A percentile compares a stretch with the other conserved stretches of the same genome.
Conservation (phyloP, 2,329 filamentous ascomycete species). For the Cordyceps farinosa region DNA sequence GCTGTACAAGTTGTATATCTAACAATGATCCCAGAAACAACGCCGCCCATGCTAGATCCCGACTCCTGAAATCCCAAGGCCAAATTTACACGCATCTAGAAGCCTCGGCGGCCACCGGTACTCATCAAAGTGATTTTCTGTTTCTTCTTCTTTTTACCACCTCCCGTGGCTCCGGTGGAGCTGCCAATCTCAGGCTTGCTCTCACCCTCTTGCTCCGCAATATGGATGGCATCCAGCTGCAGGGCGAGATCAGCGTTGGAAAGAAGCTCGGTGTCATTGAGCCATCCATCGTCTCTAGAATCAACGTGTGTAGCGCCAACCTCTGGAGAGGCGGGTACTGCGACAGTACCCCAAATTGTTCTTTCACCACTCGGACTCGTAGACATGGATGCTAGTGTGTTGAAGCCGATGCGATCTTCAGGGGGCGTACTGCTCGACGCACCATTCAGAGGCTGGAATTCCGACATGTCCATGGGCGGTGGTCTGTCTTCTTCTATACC, state of each 20-base stretch:
- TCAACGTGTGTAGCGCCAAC: slow-evolving; percentile 37
- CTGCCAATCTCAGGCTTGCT: slow-evolving; percentile 17
- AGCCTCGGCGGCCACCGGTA: slow-evolving; percentile 54
- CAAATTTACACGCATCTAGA: slow-evolving; percentile 23
- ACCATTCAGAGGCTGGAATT: slow-evolving; percentile 61
- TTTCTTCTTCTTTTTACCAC: slow-evolving; percentile 64
- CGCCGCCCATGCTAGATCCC: slow-evolving; percentile 14
- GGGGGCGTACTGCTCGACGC: slow-evolving; percentile 51
- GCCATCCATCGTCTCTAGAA: slow-evolving; percentile 71
- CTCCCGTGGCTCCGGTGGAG: slow-evolving; percentile 31
- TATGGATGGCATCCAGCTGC: slow-evolving; percentile 54
- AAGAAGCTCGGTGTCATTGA: slow-evolving; percentile 75
- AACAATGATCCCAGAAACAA: slow-evolving; percentile 1
- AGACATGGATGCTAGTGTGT: slow-evolving; percentile 70
- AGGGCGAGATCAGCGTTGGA: slow-evolving; percentile 55
- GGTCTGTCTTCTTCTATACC: slow-evolving; percentile 35
- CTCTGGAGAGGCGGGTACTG: slow-evolving; percentile 58
- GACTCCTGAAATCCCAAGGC: not conserved
- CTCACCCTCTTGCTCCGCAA: slow-evolving; percentile 31
- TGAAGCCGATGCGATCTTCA: slow-evolving; percentile 58
- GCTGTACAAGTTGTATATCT: not conserved
- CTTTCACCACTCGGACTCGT: slow-evolving; percentile 72
- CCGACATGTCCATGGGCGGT: slow-evolving; percentile 49
- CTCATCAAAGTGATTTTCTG: slow-evolving; percentile 72
- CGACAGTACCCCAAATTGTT: slow-evolving; percentile 91